Evolutionary conservation across 768 basidiomycete genomes (phyloP).

Genomic region (Tylopilus subfusipes): DNA sequence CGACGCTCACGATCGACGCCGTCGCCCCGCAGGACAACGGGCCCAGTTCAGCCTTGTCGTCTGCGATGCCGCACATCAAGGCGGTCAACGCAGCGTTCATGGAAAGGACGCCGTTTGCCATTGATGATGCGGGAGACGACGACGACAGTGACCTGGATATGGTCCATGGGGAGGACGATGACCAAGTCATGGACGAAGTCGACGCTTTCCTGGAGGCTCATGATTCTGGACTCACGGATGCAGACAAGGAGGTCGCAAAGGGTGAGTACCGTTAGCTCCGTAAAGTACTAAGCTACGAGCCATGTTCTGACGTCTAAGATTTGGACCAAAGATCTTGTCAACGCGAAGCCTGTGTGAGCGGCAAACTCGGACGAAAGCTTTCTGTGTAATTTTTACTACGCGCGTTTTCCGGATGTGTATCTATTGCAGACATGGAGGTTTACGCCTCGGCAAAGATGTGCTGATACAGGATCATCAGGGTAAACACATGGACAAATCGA

Average conservation of each 20-base stretch:
- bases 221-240: conserved; percentile 79
- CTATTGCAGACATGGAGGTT: neutral
- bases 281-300: no score
- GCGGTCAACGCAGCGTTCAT: conserved; percentile 80
- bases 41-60: conserved; percentile 21
- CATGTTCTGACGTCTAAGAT: neutral
- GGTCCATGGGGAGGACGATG: conserved; percentile 59
- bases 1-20: conserved; percentile 51
- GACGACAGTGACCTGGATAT: conserved; percentile 58
- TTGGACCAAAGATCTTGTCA: conserved; percentile 45
- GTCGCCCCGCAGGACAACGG: conserved; percentile 18
- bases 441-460: conserved; percentile 6
- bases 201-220: conserved; percentile 95
- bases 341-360: conserved; percentile 51
- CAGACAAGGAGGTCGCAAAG: conserved; percentile 72
- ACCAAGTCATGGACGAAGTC: conserved; percentile 89
- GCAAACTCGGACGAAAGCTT: neutral
- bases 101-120: conserved; percentile 94
- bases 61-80: conserved; percentile 57
- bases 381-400: conserved; percentile 15
- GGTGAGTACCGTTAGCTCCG: no score
- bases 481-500: neutral
- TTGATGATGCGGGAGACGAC: conserved; percentile 79
- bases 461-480: conserved; percentile 3
- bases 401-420: conserved; percentile 10